Percentiles rank a stretch among this genome's conserved stretches.
These are phyloP conservation scores for Ploettnerulaceae sp. DNA, from an alignment of 2,329 filamentous ascomycete genomes.

Conservation along the genomic window DNA sequence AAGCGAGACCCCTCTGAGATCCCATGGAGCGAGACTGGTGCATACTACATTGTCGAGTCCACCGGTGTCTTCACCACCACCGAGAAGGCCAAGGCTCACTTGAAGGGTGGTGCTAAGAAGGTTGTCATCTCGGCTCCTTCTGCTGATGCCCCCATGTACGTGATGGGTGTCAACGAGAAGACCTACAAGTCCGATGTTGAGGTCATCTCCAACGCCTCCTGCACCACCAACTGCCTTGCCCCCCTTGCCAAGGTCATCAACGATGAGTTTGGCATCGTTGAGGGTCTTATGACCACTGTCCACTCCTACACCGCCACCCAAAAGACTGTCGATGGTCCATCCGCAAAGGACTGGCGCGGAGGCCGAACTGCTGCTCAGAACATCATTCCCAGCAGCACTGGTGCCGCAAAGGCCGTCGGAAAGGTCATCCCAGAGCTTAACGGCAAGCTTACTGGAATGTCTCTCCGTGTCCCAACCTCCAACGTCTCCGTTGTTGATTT, in stretches of 20 bases:
- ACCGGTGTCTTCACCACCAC: slow-evolving; percentile 99
- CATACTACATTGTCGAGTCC: slow-evolving; percentile 93
- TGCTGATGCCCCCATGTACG: slow-evolving; percentile 98
- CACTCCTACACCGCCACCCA: slow-evolving; percentile 99
- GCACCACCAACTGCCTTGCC: slow-evolving; percentile 99
- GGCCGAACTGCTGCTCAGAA: slow-evolving; percentile 98
- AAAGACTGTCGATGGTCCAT: slow-evolving; percentile 98
- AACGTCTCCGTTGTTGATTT: slow-evolving; percentile 99
- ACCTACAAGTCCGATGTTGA: slow-evolving; percentile 84
- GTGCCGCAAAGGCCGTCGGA: slow-evolving; percentile 99
- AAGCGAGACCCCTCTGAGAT: slow-evolving; percentile 88
- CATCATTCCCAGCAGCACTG: slow-evolving; percentile 99
- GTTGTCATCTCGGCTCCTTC: slow-evolving; percentile 90
- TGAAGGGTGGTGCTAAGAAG: slow-evolving; percentile 98
- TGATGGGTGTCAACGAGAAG: slow-evolving; percentile 98
- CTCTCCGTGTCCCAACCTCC: slow-evolving; percentile 96
- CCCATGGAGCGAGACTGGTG: slow-evolving; percentile 82
- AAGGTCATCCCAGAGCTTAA: slow-evolving; percentile 98
- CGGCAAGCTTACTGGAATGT: slow-evolving; percentile 99
- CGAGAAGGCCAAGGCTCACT: slow-evolving; percentile 90
- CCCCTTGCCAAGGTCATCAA: slow-evolving; percentile 98
- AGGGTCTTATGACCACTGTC: slow-evolving; percentile 99
- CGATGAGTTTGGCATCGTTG: slow-evolving; percentile 95
- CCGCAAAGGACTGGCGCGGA: slow-evolving; percentile 98
- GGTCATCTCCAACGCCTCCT: slow-evolving; percentile 98